Conservation (phyloP, 2,329 filamentous ascomycete species). For the Xylaria multiplex region DNA sequence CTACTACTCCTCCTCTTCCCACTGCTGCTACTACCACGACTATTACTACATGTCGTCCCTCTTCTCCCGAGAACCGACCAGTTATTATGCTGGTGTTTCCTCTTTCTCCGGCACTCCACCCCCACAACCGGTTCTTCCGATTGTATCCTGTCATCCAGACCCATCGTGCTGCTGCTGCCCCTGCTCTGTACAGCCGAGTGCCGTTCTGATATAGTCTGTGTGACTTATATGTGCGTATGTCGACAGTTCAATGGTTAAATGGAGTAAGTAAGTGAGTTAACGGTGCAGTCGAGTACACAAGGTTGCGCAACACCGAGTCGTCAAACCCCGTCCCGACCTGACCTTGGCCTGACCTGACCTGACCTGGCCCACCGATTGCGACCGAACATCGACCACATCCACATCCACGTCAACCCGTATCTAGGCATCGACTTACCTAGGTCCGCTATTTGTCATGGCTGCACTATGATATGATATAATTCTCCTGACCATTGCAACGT, state of each 20-base stretch:
- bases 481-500: slow-evolving; percentile 16
- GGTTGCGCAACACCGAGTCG: slow-evolving; percentile 11
- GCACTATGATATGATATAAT: slow-evolving; percentile 24
- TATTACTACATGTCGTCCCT: slow-evolving; percentile 5
- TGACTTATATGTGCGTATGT: slow-evolving; percentile 9
- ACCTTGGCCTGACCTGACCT: background rate
- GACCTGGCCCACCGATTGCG: slow-evolving; percentile 16
- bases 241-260: background rate
- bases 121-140: slow-evolving; percentile 33
- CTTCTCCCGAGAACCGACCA: slow-evolving; percentile 10
- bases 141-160: slow-evolving; percentile 2
- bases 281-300: background rate
- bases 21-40: too few relatives aligned
- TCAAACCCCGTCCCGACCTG: too few relatives aligned
- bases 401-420: slow-evolving; percentile 8
- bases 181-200: slow-evolving; percentile 4
- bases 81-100: slow-evolving; percentile 11
- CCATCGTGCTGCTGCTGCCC: slow-evolving; percentile 1
- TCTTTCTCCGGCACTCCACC: slow-evolving; percentile 15
- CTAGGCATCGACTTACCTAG: slow-evolving; percentile 7
- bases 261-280: slow-evolving; percentile 8
- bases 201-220: background rate
- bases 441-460: slow-evolving; percentile 25
- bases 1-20: background rate
- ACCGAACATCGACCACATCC: background rate